phyloP scores from a whole-genome alignment of 2,329 filamentous ascomycete species.

The Fusarium zealandicum region DNA sequence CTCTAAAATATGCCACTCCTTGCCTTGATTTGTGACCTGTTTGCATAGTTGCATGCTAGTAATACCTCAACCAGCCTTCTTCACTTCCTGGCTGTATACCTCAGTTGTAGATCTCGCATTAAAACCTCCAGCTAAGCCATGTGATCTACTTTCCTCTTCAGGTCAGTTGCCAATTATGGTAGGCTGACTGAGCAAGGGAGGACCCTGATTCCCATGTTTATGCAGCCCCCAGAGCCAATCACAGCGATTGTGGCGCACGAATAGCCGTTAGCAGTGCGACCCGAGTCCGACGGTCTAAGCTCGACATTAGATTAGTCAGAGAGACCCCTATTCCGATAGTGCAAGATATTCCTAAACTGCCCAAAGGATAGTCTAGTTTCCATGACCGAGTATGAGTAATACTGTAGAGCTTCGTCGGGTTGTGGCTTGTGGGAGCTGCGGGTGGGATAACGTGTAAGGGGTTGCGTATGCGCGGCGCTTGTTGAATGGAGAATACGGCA shows the following conservation, averaged over 20 bases:
- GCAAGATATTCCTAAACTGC: no score
- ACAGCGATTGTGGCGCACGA: neutral
- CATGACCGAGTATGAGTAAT: neutral
- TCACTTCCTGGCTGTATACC: constrained; percentile 28
- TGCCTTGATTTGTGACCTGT: constrained; percentile 1
- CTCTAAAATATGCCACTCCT: neutral
- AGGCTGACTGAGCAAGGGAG: constrained; percentile 19
- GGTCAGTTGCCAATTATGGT: constrained; percentile 27
- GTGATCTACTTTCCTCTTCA: constrained; percentile 14
- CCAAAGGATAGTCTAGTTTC: no score
- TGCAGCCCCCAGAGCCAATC: constrained; percentile 4
- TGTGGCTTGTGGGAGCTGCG: neutral
- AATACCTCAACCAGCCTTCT: constrained; percentile 10
- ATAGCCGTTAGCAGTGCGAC: neutral
- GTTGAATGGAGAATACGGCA: constrained; percentile 19
- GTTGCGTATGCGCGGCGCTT: constrained; percentile 31
- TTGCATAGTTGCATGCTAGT: neutral
- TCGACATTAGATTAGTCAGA: no score
- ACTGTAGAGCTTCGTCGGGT: no score
- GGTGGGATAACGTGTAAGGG: constrained; percentile 12
- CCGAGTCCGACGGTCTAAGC: neutral
- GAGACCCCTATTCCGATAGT: no score
- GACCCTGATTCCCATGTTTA: neutral
- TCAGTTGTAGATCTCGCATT: constrained; percentile 7
- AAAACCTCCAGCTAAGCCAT: constrained; percentile 4